Evolutionary conservation across 441 rosid species (phyloP).

Genomic region (Flueggea neowawraea): DNA sequence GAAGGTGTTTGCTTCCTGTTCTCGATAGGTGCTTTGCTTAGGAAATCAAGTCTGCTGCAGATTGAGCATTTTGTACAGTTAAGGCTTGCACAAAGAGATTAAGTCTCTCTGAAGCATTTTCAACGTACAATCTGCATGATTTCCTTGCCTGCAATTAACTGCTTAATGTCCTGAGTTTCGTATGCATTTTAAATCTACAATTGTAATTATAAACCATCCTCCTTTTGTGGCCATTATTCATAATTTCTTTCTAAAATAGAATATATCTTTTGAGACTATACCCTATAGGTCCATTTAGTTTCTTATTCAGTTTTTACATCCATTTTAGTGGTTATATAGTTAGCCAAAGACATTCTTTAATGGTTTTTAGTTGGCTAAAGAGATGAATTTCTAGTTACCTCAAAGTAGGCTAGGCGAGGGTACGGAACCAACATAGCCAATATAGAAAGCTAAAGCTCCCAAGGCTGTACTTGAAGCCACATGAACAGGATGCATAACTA

Average conservation of each 20-base stretch:
- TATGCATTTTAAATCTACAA: not conserved
- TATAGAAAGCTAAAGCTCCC: slow-evolving; percentile 65
- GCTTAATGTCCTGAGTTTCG: not conserved
- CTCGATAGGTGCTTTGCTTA: slow-evolving; percentile 31
- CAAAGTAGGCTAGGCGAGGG: slow-evolving; percentile 58
- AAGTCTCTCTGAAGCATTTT: slow-evolving; percentile 59
- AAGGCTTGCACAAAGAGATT: slow-evolving; percentile 49
- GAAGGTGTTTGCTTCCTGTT: slow-evolving; percentile 41
- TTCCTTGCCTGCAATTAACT: slow-evolving; percentile 37
- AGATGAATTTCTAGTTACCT: slow-evolving; percentile 30
- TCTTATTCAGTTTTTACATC: too few species aligned
- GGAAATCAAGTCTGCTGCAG: slow-evolving; percentile 39
- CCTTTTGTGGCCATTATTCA: not conserved
- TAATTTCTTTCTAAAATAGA: too few species aligned
- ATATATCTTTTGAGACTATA: too few species aligned
- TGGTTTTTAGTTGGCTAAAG: not conserved
- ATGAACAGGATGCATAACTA: slow-evolving; percentile 54
- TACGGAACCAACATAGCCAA: slow-evolving; percentile 64
- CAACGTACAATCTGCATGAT: slow-evolving; percentile 42
- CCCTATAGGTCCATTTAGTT: too few species aligned
- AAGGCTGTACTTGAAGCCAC: slow-evolving; percentile 62
- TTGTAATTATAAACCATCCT: not conserved
- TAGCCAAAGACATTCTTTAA: too few species aligned
- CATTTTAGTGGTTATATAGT: too few species aligned
- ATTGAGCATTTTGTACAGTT: slow-evolving; percentile 40